Conservation (phyloP, 2,329 filamentous ascomycete species). For the Ceratocystis cacaofunesta region DNA sequence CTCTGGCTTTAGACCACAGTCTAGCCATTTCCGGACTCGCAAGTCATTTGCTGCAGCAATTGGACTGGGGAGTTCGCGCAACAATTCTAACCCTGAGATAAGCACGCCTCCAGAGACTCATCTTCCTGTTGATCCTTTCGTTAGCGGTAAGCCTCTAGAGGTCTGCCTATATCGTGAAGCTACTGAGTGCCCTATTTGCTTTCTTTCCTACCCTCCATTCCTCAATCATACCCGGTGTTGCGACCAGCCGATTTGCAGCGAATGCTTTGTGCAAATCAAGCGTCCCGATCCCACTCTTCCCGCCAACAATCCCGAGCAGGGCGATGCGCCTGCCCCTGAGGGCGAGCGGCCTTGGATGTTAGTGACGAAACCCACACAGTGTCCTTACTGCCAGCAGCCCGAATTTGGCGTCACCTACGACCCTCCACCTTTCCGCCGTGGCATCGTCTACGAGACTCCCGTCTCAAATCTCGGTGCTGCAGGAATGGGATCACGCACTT, state of each 20-base stretch:
- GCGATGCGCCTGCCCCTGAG: slow-evolving; percentile 22
- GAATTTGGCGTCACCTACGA: slow-evolving; percentile 97
- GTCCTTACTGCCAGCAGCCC: slow-evolving; percentile 86
- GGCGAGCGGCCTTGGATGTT: slow-evolving; percentile 41
- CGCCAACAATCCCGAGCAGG: slow-evolving; percentile 47
- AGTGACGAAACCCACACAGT: slow-evolving; percentile 80
- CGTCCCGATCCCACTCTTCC: slow-evolving; percentile 80
- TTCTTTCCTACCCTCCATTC: slow-evolving; percentile 87
- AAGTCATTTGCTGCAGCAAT: slow-evolving; percentile 79
- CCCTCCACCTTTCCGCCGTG: slow-evolving; percentile 73
- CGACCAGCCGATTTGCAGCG: slow-evolving; percentile 90
- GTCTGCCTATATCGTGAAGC: slow-evolving; percentile 88
- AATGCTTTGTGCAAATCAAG: slow-evolving; percentile 98
- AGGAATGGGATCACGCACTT: slow-evolving; percentile 77
- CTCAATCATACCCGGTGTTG: slow-evolving; percentile 91
- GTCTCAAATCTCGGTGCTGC: slow-evolving; percentile 42
- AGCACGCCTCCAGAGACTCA: slow-evolving; percentile 56
- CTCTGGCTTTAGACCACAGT: slow-evolving; percentile 37
- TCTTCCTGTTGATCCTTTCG: slow-evolving; percentile 66
- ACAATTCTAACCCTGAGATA: slow-evolving; percentile 56
- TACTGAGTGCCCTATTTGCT: slow-evolving; percentile 87
- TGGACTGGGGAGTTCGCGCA: slow-evolving; percentile 51
- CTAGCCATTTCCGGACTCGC: slow-evolving; percentile 49
- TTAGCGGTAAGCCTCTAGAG: slow-evolving; percentile 89
- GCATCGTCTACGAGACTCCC: slow-evolving; percentile 47